These are phyloP conservation scores for Apocynum venetum DNA, from an alignment of 257 asterid species.

Conservation along the genomic window DNA sequence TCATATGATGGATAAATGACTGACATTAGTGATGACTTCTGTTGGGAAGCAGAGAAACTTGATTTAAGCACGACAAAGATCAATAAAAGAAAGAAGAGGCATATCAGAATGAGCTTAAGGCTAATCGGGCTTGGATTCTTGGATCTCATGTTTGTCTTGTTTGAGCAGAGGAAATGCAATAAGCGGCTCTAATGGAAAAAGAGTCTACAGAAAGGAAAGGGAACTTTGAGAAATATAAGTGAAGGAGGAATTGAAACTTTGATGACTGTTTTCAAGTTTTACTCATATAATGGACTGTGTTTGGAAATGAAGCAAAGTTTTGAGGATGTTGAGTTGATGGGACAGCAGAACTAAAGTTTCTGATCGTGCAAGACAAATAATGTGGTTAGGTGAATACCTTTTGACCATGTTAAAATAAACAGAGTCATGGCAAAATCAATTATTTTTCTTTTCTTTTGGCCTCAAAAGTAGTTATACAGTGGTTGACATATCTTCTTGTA, in stretches of 20 bases:
- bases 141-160: conserved; percentile 14
- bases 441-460: background rate
- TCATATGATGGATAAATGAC: conserved; percentile 15
- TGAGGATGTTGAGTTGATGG: background rate
- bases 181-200: too few species aligned
- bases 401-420: background rate
- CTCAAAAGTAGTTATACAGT: conserved; percentile 2
- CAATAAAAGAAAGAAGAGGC: conserved; percentile 41
- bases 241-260: background rate
- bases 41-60: conserved; percentile 25
- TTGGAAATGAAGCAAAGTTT: conserved; percentile 4
- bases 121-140: conserved; percentile 30
- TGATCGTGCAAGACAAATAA: background rate
- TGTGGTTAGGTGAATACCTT: background rate
- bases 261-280: background rate
- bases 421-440: too few species aligned
- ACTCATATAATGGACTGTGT: background rate
- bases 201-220: too few species aligned
- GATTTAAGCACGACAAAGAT: conserved; percentile 48
- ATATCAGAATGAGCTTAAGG: conserved; percentile 44
- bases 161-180: background rate
- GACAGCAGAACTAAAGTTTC: background rate
- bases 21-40: conserved; percentile 8
- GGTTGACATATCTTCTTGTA: background rate
- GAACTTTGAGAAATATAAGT: too few species aligned